These are phyloP conservation scores for Yarrowia sp. DNA, from an alignment of 805 yeast species.

Conservation along the genomic window DNA sequence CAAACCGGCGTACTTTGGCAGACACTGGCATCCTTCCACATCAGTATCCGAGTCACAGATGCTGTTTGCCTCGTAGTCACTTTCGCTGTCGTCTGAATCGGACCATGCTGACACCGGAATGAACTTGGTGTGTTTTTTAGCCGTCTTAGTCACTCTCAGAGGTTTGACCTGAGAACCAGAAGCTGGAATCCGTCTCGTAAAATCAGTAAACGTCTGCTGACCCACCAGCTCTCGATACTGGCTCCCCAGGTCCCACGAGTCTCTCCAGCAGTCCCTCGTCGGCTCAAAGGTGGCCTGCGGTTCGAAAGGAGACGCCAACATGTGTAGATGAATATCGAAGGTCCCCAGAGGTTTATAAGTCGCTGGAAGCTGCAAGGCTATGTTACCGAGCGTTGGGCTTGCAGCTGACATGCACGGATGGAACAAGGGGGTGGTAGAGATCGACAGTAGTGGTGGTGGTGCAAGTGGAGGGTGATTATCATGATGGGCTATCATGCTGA, in stretches of 20 bases:
- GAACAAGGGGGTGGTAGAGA: not conserved
- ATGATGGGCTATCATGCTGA: too few species aligned
- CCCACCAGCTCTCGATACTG: not conserved
- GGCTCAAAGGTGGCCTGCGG: not conserved
- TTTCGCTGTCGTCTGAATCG: constrained; percentile 3
- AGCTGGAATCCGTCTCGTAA: not conserved
- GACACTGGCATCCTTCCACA: constrained; percentile 5
- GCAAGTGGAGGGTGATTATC: too few species aligned
- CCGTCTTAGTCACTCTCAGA: not conserved
- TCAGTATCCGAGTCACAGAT: constrained; percentile 3
- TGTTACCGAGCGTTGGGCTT: not conserved
- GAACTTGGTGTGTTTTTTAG: not conserved
- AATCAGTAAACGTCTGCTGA: too few species aligned
- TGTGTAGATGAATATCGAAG: not conserved
- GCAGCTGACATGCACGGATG: not conserved
- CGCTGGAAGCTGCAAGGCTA: too few species aligned
- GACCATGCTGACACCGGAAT: constrained; percentile 2
- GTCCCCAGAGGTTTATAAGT: too few species aligned
- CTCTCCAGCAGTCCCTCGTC: not conserved
- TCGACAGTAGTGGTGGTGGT: too few species aligned
- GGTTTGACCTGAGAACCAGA: not conserved
- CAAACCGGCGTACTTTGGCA: not conserved
- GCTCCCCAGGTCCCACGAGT: not conserved
- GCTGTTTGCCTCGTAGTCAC: constrained; percentile 7
- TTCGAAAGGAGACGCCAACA: constrained; percentile 10